phyloP scores from a whole-genome alignment of 768 basidiomycete genomes.

The Leccinellum rugosiceps region DNA sequence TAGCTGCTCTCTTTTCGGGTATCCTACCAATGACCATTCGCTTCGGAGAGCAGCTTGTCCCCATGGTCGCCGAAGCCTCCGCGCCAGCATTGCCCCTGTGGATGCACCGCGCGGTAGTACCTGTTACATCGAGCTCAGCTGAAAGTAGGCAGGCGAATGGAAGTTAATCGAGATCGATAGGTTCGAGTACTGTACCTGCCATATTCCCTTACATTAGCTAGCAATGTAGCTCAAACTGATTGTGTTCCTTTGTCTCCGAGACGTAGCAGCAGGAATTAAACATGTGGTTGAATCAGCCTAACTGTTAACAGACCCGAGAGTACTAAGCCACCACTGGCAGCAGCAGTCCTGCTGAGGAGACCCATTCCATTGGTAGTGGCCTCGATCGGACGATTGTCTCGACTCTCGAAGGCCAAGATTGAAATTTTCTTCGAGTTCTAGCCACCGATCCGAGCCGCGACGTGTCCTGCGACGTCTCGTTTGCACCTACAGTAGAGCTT shows the following conservation, averaged over 20 bases:
- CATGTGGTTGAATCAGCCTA: not conserved
- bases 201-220: not conserved
- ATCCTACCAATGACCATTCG: conserved; percentile 5
- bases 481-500: not conserved
- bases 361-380: not conserved
- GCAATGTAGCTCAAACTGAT: not conserved
- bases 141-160: not conserved
- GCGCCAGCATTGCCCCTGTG: not conserved
- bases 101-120: not conserved
- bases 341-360: not conserved
- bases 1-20: conserved; percentile 6
- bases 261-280: not conserved
- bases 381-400: not conserved
- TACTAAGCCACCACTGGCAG: not conserved
- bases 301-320: not conserved
- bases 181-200: not conserved
- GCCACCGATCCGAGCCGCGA: not conserved
- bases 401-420: not conserved
- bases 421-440: not conserved
- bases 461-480: not conserved
- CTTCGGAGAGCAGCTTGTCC: not conserved
- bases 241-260: not conserved
- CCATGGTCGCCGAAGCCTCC: not conserved
- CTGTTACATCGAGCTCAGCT: not conserved
- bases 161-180: not conserved